Percentiles rank a stretch among this genome's conserved stretches.
phyloP scores from a whole-genome alignment of 2,329 filamentous ascomycete species.

The Tolypocladium pustulatum region DNA sequence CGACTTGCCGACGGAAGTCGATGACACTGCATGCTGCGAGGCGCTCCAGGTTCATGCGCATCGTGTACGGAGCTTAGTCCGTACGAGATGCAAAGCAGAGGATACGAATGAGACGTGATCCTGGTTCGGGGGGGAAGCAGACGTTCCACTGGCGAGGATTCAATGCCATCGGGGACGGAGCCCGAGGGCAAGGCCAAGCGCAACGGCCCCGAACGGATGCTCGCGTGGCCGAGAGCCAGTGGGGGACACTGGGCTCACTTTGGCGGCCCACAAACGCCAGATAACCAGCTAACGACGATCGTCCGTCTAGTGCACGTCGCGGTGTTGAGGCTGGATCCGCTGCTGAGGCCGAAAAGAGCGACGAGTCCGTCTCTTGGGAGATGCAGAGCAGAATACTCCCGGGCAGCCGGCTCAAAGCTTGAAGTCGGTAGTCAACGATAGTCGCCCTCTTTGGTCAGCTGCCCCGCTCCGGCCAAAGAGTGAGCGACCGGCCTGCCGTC shows the following conservation, averaged over 20 bases:
- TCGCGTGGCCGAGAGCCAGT: neutral
- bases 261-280: neutral
- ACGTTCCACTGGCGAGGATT: neutral
- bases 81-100: neutral
- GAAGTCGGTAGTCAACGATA: neutral
- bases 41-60: neutral
- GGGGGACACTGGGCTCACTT: neutral
- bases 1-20: neutral
- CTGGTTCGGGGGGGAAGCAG: neutral
- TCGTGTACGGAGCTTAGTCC: neutral
- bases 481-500: neutral
- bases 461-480: neutral
- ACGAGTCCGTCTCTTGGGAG: neutral
- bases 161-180: neutral
- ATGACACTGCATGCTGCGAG: neutral
- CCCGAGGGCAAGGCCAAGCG: neutral
- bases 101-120: neutral
- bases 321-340: neutral
- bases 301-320: neutral
- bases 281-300: neutral
- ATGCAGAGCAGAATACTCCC: neutral
- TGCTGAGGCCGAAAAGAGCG: slow-evolving; percentile 1
- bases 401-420: neutral
- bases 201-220: neutral
- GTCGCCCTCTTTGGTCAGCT: neutral